Evolutionary conservation across 192 early-diverging fungal species (phyloP), one percentile per base, ranked within the genome.

Genomic region (Chytriomyces confervae): DNA sequence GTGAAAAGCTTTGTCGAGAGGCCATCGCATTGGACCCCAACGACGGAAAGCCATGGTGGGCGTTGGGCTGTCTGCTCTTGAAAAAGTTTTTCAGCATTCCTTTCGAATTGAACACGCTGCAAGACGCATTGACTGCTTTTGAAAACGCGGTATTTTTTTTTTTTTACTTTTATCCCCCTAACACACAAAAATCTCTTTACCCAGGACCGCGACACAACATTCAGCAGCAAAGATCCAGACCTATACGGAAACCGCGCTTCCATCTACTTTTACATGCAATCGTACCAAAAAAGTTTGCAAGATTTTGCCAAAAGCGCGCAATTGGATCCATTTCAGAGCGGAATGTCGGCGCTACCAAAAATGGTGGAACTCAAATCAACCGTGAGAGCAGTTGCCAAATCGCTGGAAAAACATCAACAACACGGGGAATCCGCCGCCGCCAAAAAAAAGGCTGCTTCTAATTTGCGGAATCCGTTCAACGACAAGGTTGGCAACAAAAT

Each of bases 1-100:
- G 77, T 68, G 67, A 69, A 27, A 69, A 62, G 29, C 77, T 78
- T 18, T 78, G 77, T 47, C 44, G 46, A 4, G 77, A 78, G 62
- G 77, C 77, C 2, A 51, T 78, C 3, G 57, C 44, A 36, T 43
- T 78, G 9, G 57, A 78, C 61, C 24, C 18, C 7, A 69, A 67
- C 18, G 66, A 71, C 46, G 77, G 77, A 27, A 49, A 61, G 10
- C 57, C 77, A 7, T 78, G 77, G 77, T 78, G 66, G 70, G 23
- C 60, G 77, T 71, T 61, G 53, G 53, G 53, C 53, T 57, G 53
- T 57, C 13, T 57, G 53, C 53, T n/a, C 0, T 20, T 57, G 53
- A 57, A 57, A 20, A 13, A 20, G 16, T 57, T 57, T 20, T 57
- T 57, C 20, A 20, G 53, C 13, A 13, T 57, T 20, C 13, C 53